Base-by-base conservation (phyloP, 2,329 filamentous ascomycete species). In the Alternaria alternata region DNA sequence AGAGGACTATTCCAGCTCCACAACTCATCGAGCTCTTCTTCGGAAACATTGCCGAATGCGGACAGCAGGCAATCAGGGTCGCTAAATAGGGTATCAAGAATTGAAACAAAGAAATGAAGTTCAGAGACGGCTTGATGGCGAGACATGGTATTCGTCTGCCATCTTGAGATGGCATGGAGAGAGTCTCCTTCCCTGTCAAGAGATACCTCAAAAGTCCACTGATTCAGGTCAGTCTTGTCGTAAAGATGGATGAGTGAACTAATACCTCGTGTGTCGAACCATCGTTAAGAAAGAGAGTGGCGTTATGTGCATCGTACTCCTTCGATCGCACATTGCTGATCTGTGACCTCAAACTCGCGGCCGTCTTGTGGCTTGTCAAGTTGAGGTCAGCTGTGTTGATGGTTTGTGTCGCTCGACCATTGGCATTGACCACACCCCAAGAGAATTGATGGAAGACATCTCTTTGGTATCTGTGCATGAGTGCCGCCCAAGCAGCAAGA, bases 1-100 rank as follows among this genome's bases (percentile, higher is more conserved):
- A 85, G 61, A 3, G 75, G 60, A 28, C 81, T 71, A 46, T 84
- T 85, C 81, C 82, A 84, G 4, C 69, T 68, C 83, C 84, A 85
- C 43, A 85, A 78, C 22, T 81, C 72, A 16, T 79, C 67, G 4
- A 83, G 66, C 56, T 85, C 83, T n/a, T 71, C 72, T 73, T 66
- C 54, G 7, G 59, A 70, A 22, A 73, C 67, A 4, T 61, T 57
- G 7, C 65, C 49, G 36, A 77, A 55, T 18, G 54, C n/a, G 3
- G 66, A 57, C 16, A 74, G 57, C 0, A 61, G 51, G 28, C 54
- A 56, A 38, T 67, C 61, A 18, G 60, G 54, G 32, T 66, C 56
- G 42, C 34, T 59, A 22, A 85, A 80, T 48, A 85, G 63, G 57
- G 61, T 69, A 58, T 67, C 65, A 57, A 78, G 61, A 36, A 74